These are phyloP conservation scores for Plasmodium gallinaceum DNA, from an alignment of 169 alveolate species.

Conservation along the genomic window DNA sequence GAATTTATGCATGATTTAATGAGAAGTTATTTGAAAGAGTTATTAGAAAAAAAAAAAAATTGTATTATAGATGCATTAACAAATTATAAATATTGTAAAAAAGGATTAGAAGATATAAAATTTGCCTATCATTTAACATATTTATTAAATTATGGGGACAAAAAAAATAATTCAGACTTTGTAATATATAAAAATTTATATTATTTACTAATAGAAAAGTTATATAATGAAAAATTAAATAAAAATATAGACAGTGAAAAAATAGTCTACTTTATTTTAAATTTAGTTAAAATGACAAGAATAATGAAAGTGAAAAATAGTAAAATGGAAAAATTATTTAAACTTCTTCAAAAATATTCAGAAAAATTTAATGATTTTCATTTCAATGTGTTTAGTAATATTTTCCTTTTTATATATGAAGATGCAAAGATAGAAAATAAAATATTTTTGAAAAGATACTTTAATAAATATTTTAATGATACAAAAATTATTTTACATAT, in stretches of 20 bases:
- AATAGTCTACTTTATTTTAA: conserved; percentile 8
- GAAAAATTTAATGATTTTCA: conserved; percentile 19
- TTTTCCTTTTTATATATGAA: conserved; percentile 58
- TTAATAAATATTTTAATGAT: conserved; percentile 36
- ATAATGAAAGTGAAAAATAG: conserved; percentile 19
- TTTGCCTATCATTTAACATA: conserved; percentile 27
- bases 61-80: conserved; percentile 30
- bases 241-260: conserved; percentile 18
- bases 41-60: conserved; percentile 25
- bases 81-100: conserved; percentile 32
- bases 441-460: conserved; percentile 15
- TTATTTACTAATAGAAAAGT: conserved; percentile 34
- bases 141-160: conserved; percentile 24
- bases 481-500: conserved; percentile 27
- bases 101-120: conserved; percentile 61
- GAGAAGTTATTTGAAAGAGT: conserved; percentile 25
- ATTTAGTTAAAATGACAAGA: conserved; percentile 55
- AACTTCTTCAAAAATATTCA: conserved; percentile 20
- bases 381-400: conserved; percentile 12
- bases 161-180: conserved; percentile 9
- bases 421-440: conserved; percentile 42
- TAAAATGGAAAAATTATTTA: conserved; percentile 13
- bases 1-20: conserved; percentile 9
- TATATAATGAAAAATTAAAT: not conserved
- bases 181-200: conserved; percentile 44